phyloP scores from a whole-genome alignment of 1,284 basidiomycete species.

The Cryptococcus sp. region DNA sequence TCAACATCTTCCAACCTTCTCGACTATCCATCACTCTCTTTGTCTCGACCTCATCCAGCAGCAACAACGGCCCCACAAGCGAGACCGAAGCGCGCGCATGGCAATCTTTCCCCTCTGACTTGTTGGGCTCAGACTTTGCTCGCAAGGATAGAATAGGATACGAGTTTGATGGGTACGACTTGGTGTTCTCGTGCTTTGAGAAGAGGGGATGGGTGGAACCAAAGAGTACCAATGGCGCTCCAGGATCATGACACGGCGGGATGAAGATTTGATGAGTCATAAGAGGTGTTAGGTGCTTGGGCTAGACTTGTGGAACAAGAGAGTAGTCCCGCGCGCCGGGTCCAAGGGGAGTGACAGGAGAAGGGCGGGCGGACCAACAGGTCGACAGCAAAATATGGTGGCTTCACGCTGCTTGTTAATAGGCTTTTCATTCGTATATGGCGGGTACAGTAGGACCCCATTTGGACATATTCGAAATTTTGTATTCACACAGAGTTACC shows the following conservation, averaged over 20 bases:
- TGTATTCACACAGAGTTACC: no score
- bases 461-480: no score
- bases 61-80: conserved; percentile 55
- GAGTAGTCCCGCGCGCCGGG: no score
- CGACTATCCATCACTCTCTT: conserved; percentile 88
- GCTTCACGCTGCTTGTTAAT: no score
- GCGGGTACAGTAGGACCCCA: no score
- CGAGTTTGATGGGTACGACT: conserved; percentile 93
- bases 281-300: not conserved
- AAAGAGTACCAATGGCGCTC: conserved; percentile 1
- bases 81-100: conserved; percentile 36
- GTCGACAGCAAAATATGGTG: no score
- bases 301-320: no score
- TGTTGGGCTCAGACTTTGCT: conserved; percentile 52
- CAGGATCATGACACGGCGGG: not conserved
- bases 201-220: conserved; percentile 48
- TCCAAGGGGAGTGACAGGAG: no score
- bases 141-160: conserved; percentile 97
- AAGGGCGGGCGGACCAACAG: no score
- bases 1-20: conserved; percentile 89
- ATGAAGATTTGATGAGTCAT: not conserved
- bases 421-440: no score
- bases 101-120: conserved; percentile 39
- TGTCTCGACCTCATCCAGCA: conserved; percentile 67
- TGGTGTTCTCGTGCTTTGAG: conserved; percentile 90